A percentile compares a stretch with the other conserved stretches of the same genome.
Conservation (phyloP, 164 flowering plant species). For the Houttuynia cordata region DNA sequence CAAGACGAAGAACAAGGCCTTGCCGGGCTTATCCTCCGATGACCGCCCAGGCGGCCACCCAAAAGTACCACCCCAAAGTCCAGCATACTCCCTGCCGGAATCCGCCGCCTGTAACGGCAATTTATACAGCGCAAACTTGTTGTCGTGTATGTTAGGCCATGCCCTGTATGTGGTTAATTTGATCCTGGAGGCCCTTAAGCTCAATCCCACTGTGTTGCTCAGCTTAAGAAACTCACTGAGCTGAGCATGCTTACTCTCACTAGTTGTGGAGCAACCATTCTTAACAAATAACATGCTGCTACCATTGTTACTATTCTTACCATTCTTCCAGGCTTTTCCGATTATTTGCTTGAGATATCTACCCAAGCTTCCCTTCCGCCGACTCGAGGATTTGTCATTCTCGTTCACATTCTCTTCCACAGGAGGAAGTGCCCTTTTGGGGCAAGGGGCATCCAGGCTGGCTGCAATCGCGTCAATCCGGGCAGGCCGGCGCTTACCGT, state of each 20-base stretch:
- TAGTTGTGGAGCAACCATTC: slow-evolving; percentile 34
- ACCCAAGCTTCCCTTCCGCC: slow-evolving; percentile 38
- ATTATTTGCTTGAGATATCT: slow-evolving; percentile 46
- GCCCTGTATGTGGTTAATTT: slow-evolving; percentile 66
- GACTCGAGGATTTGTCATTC: slow-evolving; percentile 13
- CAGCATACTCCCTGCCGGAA: slow-evolving; percentile 58
- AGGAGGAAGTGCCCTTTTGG: slow-evolving; percentile 29
- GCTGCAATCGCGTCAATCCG: background rate
- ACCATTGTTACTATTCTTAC: background rate
- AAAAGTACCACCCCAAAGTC: slow-evolving; percentile 90
- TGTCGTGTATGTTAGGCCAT: slow-evolving; percentile 91
- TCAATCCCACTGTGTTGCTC: slow-evolving; percentile 53
- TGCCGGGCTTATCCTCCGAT: slow-evolving; percentile 75
- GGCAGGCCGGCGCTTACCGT: background rate
- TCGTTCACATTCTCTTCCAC: slow-evolving; percentile 25
- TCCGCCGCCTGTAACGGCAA: slow-evolving; percentile 41
- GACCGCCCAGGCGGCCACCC: slow-evolving; percentile 92
- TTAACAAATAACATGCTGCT: slow-evolving; percentile 13
- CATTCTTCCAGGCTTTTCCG: slow-evolving; percentile 36
- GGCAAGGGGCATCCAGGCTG: slow-evolving; percentile 17
- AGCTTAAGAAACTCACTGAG: slow-evolving; percentile 59
- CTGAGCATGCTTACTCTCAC: slow-evolving; percentile 48
- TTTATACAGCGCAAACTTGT: slow-evolving; percentile 79
- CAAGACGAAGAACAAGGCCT: slow-evolving; percentile 76
- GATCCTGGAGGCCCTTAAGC: slow-evolving; percentile 42